Evolutionary conservation across 1,139 yeast genomes (phyloP).

Genomic region (Candida buenavistaensis): DNA sequence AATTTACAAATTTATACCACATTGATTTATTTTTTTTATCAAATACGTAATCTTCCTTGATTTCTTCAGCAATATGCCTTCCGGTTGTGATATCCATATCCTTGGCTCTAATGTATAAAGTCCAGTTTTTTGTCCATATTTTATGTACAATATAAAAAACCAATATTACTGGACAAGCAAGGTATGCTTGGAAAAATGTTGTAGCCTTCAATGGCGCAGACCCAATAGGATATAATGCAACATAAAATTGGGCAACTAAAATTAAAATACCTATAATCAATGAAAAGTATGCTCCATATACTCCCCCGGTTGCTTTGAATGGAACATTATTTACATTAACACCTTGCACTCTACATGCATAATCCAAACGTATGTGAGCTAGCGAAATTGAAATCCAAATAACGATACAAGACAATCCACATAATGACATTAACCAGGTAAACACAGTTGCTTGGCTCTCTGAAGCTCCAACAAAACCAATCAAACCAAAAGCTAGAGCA

Average conservation of each 20-base stretch:
- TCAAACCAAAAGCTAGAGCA: constrained; percentile 30
- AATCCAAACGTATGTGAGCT: constrained; percentile 26
- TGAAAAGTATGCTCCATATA: constrained; percentile 34
- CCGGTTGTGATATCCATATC: constrained; percentile 36
- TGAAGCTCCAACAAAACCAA: constrained; percentile 35
- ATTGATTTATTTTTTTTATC: constrained; percentile 17
- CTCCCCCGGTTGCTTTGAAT: constrained; percentile 29
- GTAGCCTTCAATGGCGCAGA: constrained; percentile 23
- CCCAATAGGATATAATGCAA: constrained; percentile 29
- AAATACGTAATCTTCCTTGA: constrained; percentile 22
- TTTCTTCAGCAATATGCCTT: constrained; percentile 27
- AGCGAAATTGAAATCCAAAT: constrained; percentile 37
- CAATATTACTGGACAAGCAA: constrained; percentile 29
- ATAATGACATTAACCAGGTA: constrained; percentile 36
- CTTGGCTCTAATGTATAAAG: constrained; percentile 20
- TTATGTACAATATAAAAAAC: constrained; percentile 29
- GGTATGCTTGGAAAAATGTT: constrained; percentile 31
- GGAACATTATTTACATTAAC: constrained; percentile 24
- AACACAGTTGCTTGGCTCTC: constrained; percentile 30
- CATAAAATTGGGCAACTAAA: constrained; percentile 35
- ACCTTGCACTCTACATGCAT: constrained; percentile 30
- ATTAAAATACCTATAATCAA: constrained; percentile 29
- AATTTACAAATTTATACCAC: constrained; percentile 17
- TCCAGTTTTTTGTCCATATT: constrained; percentile 26
- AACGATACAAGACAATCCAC: constrained; percentile 38